These are phyloP conservation scores for Microcyclospora tardicrescens DNA, from an alignment of 2,329 filamentous ascomycete species.

Conservation along the genomic window DNA sequence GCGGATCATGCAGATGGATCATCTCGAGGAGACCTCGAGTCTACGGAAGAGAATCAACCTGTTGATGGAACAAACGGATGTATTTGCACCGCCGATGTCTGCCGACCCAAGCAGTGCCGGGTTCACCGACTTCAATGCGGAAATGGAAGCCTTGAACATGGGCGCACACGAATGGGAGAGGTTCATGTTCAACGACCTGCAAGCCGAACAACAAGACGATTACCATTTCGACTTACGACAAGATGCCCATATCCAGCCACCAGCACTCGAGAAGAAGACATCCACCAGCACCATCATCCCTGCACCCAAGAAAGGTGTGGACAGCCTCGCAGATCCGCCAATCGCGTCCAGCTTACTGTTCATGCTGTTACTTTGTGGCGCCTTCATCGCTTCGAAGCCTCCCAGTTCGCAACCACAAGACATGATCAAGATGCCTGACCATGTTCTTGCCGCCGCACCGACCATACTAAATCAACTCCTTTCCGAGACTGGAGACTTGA, in stretches of 20 bases:
- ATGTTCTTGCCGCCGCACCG: slow-evolving; percentile 65
- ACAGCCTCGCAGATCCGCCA: slow-evolving; percentile 33
- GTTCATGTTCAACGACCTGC: slow-evolving; percentile 52
- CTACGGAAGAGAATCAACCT: slow-evolving; percentile 85
- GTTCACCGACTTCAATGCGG: slow-evolving; percentile 59
- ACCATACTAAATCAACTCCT: slow-evolving; percentile 62
- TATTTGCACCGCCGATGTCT: slow-evolving; percentile 30
- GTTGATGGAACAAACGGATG: slow-evolving; percentile 57
- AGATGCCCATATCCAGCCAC: slow-evolving; percentile 11
- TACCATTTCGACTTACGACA: slow-evolving; percentile 43
- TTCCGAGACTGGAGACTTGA: slow-evolving; percentile 7
- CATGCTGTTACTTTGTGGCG: slow-evolving; percentile 93
- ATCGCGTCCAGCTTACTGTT: slow-evolving; percentile 74
- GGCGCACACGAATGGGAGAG: slow-evolving; percentile 64
- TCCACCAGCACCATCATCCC: slow-evolving; percentile 10
- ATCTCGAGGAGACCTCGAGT: slow-evolving; percentile 82
- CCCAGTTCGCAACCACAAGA: slow-evolving; percentile 54
- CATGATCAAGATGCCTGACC: slow-evolving; percentile 66
- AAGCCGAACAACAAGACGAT: slow-evolving; percentile 24
- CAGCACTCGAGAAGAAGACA: slow-evolving; percentile 14
- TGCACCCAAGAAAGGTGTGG: slow-evolving; percentile 28
- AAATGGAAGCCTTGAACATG: slow-evolving; percentile 76
- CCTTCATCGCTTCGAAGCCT: slow-evolving; percentile 84
- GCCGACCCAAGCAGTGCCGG: slow-evolving; percentile 44
- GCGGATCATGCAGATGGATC: slow-evolving; percentile 74